A percentile compares a stretch with the other conserved stretches of the same genome.
These are phyloP conservation scores for Dalechampia spathulata DNA, from an alignment of 441 rosid genomes.

Conservation along the genomic window DNA sequence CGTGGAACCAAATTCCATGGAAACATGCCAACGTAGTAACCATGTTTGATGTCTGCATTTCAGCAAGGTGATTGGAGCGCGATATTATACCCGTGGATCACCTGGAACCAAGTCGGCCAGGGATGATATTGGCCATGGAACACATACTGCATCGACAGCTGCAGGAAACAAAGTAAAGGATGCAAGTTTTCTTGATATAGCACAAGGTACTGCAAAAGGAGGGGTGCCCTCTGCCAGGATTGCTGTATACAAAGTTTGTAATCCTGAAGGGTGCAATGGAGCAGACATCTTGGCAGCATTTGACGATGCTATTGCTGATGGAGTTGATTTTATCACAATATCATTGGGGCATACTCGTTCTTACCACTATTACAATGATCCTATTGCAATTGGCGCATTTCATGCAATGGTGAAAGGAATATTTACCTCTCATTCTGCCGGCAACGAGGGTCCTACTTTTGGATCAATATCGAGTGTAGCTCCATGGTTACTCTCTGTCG, in stretches of 20 bases:
- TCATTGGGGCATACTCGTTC: background rate
- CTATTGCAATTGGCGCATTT: constrained; percentile 25
- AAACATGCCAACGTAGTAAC: too few relatives aligned
- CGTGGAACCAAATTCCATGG: too few relatives aligned
- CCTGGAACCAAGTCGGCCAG: constrained; percentile 15
- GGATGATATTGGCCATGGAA: constrained; percentile 20
- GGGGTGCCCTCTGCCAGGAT: constrained; percentile 22
- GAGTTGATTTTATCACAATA: constrained; percentile 20
- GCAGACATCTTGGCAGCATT: constrained; percentile 16
- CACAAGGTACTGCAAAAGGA: constrained; percentile 19
- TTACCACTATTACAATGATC: background rate
- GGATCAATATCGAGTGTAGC: constrained; percentile 24
- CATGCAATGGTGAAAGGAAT: constrained; percentile 41
- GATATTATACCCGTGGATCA: constrained; percentile 15
- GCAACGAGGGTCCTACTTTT: constrained; percentile 28
- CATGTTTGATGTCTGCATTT: too few relatives aligned
- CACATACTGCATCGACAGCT: constrained; percentile 31
- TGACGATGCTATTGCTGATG: constrained; percentile 32
- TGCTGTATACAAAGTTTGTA: constrained; percentile 16
- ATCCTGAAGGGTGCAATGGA: background rate
- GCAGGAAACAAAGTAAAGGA: constrained; percentile 18
- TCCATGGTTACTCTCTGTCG: constrained; percentile 46
- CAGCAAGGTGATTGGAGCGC: constrained; percentile 34
- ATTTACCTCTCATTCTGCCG: constrained; percentile 31
- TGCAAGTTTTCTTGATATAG: constrained; percentile 21